Evolutionary conservation across 2,329 filamentous ascomycete genomes (phyloP).

Genomic region (Trichoderma atroviride): DNA sequence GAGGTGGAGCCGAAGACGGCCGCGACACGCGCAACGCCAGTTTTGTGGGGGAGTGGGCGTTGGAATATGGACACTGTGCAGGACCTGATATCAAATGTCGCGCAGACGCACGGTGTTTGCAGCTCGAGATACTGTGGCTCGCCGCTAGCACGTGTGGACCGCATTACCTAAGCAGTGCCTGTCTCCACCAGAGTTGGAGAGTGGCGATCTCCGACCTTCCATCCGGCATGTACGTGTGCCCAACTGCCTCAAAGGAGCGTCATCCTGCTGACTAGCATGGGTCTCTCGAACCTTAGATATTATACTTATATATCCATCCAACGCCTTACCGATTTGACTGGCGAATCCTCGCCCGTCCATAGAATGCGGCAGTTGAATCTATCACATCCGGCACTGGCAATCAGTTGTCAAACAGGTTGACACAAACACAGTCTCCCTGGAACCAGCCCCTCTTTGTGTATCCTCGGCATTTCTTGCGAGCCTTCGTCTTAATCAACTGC

Average conservation of each 20-base stretch:
- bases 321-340: not conserved
- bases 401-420: conserved; percentile 14
- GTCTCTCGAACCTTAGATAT: not conserved
- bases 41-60: not conserved
- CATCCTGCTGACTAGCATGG: conserved; percentile 19
- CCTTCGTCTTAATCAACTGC: not conserved
- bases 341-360: not conserved
- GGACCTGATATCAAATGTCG: not conserved
- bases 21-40: conserved; percentile 17
- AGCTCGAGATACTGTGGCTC: not conserved
- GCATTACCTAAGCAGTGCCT: conserved; percentile 6
- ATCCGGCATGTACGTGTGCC: not conserved
- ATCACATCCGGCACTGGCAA: not conserved
- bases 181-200: conserved; percentile 25
- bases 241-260: conserved; percentile 9
- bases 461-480: not conserved
- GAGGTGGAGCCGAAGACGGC: conserved; percentile 26
- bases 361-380: conserved; percentile 10
- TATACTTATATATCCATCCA: not conserved
- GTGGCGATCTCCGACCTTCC: conserved; percentile 41
- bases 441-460: not conserved
- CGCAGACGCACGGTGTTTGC: not conserved
- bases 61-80: not conserved
- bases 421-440: not conserved
- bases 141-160: not conserved